Base-by-base conservation (phyloP, 805 yeast genomes). In the Wickerhamiella cacticola region DNA sequence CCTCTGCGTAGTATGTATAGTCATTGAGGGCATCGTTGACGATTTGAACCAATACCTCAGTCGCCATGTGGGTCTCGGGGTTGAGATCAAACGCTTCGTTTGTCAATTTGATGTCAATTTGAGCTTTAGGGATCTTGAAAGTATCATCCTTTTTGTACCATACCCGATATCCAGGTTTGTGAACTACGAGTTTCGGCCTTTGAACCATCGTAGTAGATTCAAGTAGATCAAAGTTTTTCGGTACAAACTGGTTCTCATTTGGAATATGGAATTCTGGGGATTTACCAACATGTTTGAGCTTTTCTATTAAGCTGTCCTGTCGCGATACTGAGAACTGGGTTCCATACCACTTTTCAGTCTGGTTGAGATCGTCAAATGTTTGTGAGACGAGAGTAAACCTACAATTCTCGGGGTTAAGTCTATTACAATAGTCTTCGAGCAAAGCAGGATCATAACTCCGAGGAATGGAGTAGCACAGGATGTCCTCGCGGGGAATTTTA, bases 81-180 rank as follows among this genome's bases (percentile, higher is more conserved):
- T 48, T 16, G 5, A 23, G 35, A 41, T 51, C 46, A 21, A 45
- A 41, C 12, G 23, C 28, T 1, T 95, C 94, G 36, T 54, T 65
- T 52, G 78, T 79, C 53, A 89, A 70, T 35, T 74, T 69, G 46
- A 85, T 61, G 34, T 75, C 74, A 25, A 87, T 75, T 43, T 75
- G 70, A 0, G 92, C 92, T 65, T 88, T 83, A 44, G 97, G 98
- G 15, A 84, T 82, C 69, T 82, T 77, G 60, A 89, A 83, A 45
- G 80, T 77, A 55, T 89, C 95, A 66, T 89, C 95, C 56, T 81
- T 81, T 62, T 89, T 89, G 63, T 70, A 84, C 97, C 97, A 89
- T 33, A 71, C 63, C 16, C 52, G 38, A 7, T 52, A 52, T 13
- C 52, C 55, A 9, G 46, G 49, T 42, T 69, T 69, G 12, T 71